Percentiles rank a stretch among this genome's conserved stretches.
Evolutionary conservation across 73 alveolate species (phyloP).

Genomic region (Breviolum minutum): DNA sequence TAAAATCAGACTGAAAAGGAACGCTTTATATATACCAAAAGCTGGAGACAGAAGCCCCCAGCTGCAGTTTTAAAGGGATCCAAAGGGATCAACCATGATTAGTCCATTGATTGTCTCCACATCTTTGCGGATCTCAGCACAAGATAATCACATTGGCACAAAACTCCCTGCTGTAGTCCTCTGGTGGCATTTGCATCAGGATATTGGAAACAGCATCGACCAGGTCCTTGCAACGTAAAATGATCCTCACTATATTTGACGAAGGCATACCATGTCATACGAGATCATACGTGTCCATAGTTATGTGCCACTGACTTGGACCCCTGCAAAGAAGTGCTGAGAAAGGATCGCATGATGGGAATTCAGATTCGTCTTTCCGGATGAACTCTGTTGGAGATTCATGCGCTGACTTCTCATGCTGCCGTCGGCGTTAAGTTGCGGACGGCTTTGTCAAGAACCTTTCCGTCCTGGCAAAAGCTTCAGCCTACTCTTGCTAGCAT

Average conservation of each 20-base stretch:
- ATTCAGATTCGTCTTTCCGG: too few species aligned
- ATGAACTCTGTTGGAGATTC: too few species aligned
- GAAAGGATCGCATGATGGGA: too few species aligned
- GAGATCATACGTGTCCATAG: not conserved
- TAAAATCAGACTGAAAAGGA: too few species aligned
- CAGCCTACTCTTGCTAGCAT: not conserved
- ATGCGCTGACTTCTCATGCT: too few species aligned
- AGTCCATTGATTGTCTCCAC: not conserved
- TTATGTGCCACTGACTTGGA: not conserved
- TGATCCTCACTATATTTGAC: not conserved
- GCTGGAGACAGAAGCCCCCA: not conserved
- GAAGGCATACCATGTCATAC: too few species aligned
- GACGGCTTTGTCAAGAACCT: constrained; percentile 25
- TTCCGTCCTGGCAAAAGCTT: constrained; percentile 6
- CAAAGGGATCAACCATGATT: not conserved
- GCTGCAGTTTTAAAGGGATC: not conserved
- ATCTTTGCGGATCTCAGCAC: not conserved
- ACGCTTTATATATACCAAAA: too few species aligned
- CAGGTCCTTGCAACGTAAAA: constrained; percentile 18
- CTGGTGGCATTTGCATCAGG: constrained; percentile 72
- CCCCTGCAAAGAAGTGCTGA: not conserved
- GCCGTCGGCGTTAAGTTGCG: not conserved
- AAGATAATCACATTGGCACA: too few species aligned
- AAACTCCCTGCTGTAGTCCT: not conserved
- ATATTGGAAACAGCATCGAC: constrained; percentile 77